These are phyloP conservation scores for Haematococcus sp. DNA, from an alignment of 139 green algal species.

Conservation along the genomic window DNA sequence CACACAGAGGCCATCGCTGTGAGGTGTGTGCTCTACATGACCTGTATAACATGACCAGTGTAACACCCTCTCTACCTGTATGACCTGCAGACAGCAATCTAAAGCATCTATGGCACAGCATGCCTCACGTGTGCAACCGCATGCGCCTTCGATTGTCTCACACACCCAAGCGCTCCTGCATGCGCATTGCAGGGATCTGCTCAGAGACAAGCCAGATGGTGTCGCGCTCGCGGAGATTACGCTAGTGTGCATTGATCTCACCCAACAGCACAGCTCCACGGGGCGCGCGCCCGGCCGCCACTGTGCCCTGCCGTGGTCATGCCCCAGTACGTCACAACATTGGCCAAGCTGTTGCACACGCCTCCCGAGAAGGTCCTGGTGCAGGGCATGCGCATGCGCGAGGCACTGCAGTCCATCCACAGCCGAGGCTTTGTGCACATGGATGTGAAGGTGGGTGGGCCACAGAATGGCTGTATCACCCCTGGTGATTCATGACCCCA, in stretches of 20 bases:
- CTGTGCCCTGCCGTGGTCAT: not conserved
- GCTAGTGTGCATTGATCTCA: slow-evolving; percentile 1
- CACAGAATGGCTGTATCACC: not conserved
- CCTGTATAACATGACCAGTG: no score
- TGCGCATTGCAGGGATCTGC: no score
- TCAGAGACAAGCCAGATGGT: not conserved
- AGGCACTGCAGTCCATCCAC: slow-evolving; percentile 13
- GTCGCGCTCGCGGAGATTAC: not conserved
- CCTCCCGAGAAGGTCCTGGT: not conserved
- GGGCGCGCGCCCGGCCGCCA: not conserved
- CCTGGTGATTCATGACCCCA: no score
- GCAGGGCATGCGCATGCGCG: not conserved
- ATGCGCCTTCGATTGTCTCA: no score
- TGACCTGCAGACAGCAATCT: no score
- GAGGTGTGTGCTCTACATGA: no score
- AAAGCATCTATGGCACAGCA: no score
- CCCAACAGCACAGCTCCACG: not conserved
- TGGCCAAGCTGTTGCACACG: not conserved
- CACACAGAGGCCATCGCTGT: not conserved
- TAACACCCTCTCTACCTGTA: no score
- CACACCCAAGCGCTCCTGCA: no score
- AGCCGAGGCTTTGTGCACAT: slow-evolving; percentile 12
- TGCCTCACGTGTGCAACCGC: no score
- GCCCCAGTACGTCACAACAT: not conserved
- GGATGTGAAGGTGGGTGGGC: slow-evolving; percentile 12